These are phyloP conservation scores for Trametes coccinea DNA, from an alignment of 768 basidiomycete species.

Conservation along the genomic window DNA sequence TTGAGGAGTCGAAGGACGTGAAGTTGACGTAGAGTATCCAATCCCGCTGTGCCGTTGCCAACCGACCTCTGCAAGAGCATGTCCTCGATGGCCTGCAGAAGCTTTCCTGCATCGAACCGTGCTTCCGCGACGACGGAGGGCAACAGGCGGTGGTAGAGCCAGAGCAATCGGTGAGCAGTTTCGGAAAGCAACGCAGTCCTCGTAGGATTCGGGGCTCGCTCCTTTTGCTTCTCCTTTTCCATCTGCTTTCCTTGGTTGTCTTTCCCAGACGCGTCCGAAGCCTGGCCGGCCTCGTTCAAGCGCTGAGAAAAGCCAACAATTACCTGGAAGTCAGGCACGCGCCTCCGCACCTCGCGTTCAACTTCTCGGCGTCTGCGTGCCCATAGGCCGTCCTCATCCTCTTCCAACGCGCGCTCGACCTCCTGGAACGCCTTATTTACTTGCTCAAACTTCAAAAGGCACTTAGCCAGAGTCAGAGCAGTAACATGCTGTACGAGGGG, in stretches of 20 bases:
- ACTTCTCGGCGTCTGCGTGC: conserved; percentile 61
- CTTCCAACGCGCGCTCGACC: conserved; percentile 44
- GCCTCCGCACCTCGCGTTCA: conserved; percentile 70
- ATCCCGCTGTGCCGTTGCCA: conserved; percentile 33
- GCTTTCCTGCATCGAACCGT: conserved; percentile 83
- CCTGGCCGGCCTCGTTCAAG: conserved; percentile 14
- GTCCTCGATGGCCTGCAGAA: conserved; percentile 41
- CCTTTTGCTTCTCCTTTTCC: conserved; percentile 3
- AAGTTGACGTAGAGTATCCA: conserved; percentile 66
- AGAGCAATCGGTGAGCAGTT: conserved; percentile 75
- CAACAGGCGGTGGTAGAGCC: conserved; percentile 80
- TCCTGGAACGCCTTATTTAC: conserved; percentile 63
- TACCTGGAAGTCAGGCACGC: conserved; percentile 87
- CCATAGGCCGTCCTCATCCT: conserved; percentile 64
- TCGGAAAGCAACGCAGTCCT: conserved; percentile 71
- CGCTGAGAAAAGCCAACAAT: conserved; percentile 73
- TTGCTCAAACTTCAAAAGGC: conserved; percentile 65
- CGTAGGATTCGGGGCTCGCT: conserved; percentile 32
- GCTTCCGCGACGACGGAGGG: conserved; percentile 76
- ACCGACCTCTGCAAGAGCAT: conserved; percentile 1
- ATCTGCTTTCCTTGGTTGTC: background rate
- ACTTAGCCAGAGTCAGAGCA: conserved; percentile 74
- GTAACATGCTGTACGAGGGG: conserved; percentile 85
- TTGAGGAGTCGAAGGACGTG: conserved; percentile 76
- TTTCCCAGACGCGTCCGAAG: background rate